phyloP scores from a whole-genome alignment of 306 rosid species.

The Vachellia pachyceras region DNA sequence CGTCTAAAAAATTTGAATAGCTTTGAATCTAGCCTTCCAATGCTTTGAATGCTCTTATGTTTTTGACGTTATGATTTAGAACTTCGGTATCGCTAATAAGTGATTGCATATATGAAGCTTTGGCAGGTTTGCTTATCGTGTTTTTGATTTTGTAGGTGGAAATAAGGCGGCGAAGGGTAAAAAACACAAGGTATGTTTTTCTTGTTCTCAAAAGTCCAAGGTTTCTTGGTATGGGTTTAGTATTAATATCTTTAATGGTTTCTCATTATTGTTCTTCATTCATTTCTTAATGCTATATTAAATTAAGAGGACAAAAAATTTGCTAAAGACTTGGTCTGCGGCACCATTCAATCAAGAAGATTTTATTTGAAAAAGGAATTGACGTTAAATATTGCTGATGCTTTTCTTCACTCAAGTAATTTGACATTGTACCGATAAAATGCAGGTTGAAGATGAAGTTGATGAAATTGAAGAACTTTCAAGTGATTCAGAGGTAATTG shows the following conservation, averaged over 20 bases:
- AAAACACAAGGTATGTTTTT: slow-evolving; percentile 34
- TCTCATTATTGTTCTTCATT: slow-evolving; percentile 17
- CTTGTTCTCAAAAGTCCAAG: slow-evolving; percentile 25
- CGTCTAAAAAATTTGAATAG: background rate
- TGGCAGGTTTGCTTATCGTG: slow-evolving; percentile 18
- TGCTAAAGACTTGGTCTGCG: background rate
- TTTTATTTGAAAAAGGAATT: slow-evolving; percentile 23
- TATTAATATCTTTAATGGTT: slow-evolving; percentile 16
- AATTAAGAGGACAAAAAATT: slow-evolving; percentile 1
- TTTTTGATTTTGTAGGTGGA: slow-evolving; percentile 37
- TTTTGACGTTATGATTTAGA: background rate
- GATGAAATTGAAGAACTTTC: slow-evolving; percentile 49
- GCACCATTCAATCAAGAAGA: slow-evolving; percentile 7
- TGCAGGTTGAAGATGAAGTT: slow-evolving; percentile 41
- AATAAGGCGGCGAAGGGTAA: slow-evolving; percentile 25
- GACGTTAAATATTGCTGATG: background rate
- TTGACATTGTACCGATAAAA: slow-evolving; percentile 32
- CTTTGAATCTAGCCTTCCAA: background rate
- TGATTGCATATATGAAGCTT: slow-evolving; percentile 23
- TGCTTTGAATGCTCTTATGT: background rate
- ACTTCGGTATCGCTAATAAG: slow-evolving; percentile 13
- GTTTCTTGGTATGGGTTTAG: slow-evolving; percentile 6
- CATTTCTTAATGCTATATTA: slow-evolving; percentile 16
- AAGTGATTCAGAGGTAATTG: slow-evolving; percentile 50
- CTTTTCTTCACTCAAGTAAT: slow-evolving; percentile 16